Percentiles rank a stretch among this genome's conserved stretches.
phyloP scores from a whole-genome alignment of 208 protist species.

The Trypanosoma vivax region DNA sequence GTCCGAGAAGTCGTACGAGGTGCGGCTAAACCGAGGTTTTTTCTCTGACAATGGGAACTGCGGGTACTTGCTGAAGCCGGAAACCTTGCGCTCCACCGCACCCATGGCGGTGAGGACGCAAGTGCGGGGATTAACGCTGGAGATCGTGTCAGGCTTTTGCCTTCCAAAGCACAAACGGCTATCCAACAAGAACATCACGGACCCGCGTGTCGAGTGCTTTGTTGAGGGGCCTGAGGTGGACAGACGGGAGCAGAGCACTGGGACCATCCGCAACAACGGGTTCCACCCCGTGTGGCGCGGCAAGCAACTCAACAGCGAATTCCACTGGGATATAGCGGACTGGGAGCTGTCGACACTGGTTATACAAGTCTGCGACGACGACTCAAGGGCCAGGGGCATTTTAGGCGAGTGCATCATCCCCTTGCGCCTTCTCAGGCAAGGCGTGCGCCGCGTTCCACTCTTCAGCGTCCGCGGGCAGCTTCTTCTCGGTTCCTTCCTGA shows the following conservation, averaged over 20 bases:
- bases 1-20: conserved; percentile 39
- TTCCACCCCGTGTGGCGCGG: conserved; percentile 74
- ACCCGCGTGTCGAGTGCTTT: conserved; percentile 50
- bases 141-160: conserved; percentile 67
- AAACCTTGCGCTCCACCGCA: conserved; percentile 28
- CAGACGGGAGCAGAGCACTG: conserved; percentile 21
- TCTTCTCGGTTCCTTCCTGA: conserved; percentile 45
- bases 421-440: conserved; percentile 38
- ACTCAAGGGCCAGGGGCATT: conserved; percentile 30
- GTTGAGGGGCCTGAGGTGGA: conserved; percentile 42
- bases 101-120: conserved; percentile 14
- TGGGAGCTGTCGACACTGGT: conserved; percentile 49
- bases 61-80: conserved; percentile 93
- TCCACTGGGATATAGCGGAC: conserved; percentile 38
- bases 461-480: conserved; percentile 28
- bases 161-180: conserved; percentile 40
- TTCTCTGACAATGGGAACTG: conserved; percentile 90
- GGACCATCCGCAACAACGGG: conserved; percentile 51
- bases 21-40: conserved; percentile 77
- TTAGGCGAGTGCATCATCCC: conserved; percentile 53
- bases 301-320: conserved; percentile 21
- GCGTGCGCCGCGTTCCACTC: conserved; percentile 49
- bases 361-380: conserved; percentile 66
- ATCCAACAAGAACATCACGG: conserved; percentile 40
- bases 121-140: conserved; percentile 33